Percentiles rank a stretch among this genome's conserved stretches.
phyloP scores from a whole-genome alignment of 352 stramenopile species.

The Globisporangium parvum region DNA sequence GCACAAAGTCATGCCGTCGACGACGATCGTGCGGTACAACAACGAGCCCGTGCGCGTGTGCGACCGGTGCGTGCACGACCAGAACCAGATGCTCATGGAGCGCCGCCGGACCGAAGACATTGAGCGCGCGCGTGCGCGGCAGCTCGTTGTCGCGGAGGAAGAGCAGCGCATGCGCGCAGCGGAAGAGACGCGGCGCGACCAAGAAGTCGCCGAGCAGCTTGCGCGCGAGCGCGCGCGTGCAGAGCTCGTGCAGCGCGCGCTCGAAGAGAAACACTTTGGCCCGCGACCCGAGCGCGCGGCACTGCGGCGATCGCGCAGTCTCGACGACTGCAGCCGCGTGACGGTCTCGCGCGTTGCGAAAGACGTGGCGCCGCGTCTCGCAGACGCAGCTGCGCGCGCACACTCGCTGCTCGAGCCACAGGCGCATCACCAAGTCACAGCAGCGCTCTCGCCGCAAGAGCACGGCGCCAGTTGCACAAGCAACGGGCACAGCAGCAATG shows the following conservation, averaged over 20 bases:
- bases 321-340: slow-evolving; percentile 42
- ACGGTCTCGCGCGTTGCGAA: slow-evolving; percentile 31
- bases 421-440: slow-evolving; percentile 11
- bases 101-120: slow-evolving; percentile 61
- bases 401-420: slow-evolving; percentile 33
- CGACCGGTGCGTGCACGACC: slow-evolving; percentile 68
- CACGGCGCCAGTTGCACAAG: background rate
- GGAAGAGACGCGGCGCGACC: slow-evolving; percentile 41
- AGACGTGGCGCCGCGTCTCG: slow-evolving; percentile 27
- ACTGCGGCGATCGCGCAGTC: slow-evolving; percentile 35
- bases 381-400: slow-evolving; percentile 54
- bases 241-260: slow-evolving; percentile 33
- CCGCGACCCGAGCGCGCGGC: slow-evolving; percentile 37
- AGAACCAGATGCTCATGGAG: slow-evolving; percentile 72
- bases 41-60: slow-evolving; percentile 81
- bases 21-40: slow-evolving; percentile 60
- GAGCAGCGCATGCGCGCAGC: slow-evolving; percentile 51
- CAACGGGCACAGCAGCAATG: slow-evolving; percentile 14
- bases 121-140: slow-evolving; percentile 60
- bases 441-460: too few relatives aligned
- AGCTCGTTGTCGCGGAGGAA: slow-evolving; percentile 64
- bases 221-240: slow-evolving; percentile 30
- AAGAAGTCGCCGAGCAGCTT: slow-evolving; percentile 37
- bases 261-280: slow-evolving; percentile 59
- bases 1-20: slow-evolving; percentile 68